Conservation (phyloP, 2,329 filamentous ascomycete genomes). For the Talaromyces sp. region DNA sequence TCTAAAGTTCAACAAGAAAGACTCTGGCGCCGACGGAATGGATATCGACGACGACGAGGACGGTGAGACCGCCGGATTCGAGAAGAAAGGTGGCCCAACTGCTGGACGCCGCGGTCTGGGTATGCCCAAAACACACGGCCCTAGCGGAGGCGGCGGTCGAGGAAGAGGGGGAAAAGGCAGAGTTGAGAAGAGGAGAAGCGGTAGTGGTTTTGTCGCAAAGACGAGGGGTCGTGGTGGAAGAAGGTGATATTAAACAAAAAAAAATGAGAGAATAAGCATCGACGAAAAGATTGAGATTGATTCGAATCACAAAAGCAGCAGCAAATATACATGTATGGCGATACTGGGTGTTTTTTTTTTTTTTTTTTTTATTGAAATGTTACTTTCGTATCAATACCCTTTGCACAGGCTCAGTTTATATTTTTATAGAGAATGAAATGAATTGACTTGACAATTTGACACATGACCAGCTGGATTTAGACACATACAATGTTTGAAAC, state of each 20-base stretch:
- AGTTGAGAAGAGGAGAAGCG: conserved; percentile 22
- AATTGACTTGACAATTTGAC: background rate
- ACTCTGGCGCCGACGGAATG: conserved; percentile 31
- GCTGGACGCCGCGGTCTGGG: conserved; percentile 20
- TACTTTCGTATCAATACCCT: conserved; percentile 1
- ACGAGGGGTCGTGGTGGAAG: conserved; percentile 5
- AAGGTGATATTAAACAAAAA: background rate
- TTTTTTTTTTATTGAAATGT: background rate
- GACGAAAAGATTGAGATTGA: background rate
- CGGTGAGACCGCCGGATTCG: conserved; percentile 26
- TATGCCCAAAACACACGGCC: conserved; percentile 21
- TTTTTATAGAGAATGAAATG: background rate
- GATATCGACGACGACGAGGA: conserved; percentile 40
- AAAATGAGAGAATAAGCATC: background rate
- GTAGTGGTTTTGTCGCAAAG: conserved; percentile 13
- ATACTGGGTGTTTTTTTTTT: background rate
- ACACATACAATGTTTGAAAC: too few species aligned
- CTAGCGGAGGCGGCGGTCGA: background rate
- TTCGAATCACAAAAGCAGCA: background rate
- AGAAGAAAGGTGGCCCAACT: background rate
- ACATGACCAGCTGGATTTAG: background rate
- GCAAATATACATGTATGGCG: background rate
- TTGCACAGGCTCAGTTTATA: background rate
- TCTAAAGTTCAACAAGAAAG: conserved; percentile 50
- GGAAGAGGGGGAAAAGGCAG: conserved; percentile 16